phyloP scores from a whole-genome alignment of 2,329 filamentous ascomycete genomes.

The Botryotinia narcissicola region DNA sequence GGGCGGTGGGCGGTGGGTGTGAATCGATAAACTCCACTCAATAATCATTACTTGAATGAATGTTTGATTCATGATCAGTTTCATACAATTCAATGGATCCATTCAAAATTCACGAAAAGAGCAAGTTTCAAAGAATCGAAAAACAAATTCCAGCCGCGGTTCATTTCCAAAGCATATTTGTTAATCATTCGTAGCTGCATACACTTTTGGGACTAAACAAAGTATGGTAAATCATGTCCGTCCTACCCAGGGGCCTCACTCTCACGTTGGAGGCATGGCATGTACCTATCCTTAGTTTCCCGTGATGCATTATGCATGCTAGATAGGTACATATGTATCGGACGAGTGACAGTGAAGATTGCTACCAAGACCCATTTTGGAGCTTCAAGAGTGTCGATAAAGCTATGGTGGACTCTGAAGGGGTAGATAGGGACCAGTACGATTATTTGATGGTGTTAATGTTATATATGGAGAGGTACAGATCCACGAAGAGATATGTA shows the following conservation, averaged over 20 bases:
- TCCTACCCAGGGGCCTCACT: not conserved
- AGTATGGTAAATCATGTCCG: constrained; percentile 1
- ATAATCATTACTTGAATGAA: not conserved
- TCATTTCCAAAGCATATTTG: no score
- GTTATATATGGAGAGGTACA: not conserved
- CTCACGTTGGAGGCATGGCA: not conserved
- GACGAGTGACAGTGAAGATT: not conserved
- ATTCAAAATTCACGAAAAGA: not conserved
- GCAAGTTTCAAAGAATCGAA: not conserved
- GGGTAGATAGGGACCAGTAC: not conserved
- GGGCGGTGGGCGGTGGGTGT: not conserved
- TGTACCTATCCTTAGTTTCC: not conserved
- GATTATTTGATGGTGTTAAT: not conserved
- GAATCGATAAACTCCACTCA: not conserved
- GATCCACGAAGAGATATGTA: not conserved
- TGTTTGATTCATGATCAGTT: not conserved
- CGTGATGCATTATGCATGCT: constrained; percentile 4
- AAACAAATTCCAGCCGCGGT: not conserved
- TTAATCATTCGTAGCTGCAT: not conserved
- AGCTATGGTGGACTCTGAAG: not conserved
- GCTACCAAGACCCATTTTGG: not conserved
- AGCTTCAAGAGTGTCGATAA: not conserved
- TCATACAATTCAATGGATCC: not conserved
- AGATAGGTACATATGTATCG: not conserved
- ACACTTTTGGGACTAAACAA: not conserved